Base-by-base conservation (phyloP, 331 rosid genomes). In the Rhamnella rubrinervis region DNA sequence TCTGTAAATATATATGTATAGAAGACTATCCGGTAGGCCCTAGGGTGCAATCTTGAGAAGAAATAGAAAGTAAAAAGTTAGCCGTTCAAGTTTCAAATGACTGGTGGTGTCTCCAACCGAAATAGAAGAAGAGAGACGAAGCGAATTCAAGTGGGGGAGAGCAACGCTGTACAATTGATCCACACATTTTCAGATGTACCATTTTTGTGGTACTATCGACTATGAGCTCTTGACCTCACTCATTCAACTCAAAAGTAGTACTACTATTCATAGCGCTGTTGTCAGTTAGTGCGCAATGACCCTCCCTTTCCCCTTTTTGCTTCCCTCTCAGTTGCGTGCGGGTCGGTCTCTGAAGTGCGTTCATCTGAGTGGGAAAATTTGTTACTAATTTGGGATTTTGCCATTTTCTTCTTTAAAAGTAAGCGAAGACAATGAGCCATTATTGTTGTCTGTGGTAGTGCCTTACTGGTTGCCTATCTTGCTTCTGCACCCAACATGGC, bases 401-500 rank as follows among this genome's bases (percentile, higher is more conserved):
- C 56, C 72, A 44, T 65, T 57, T 39, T 21, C 20, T 16, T 60
- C 66, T 61, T 55, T 25, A 37, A 40, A 66, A 55, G 18, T 66
- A 47, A 21, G 41, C 59, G 52, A 70, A 82, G 23, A 81, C 81
- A 77, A 79, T 75, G 28, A 21, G 46, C 68, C 74, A 59, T 77
- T 77, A 44, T 63, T 68, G 78, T 53, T 65, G 25, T 74, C 74
- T 78, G 60, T 55, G 61, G 16, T 39, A n/a, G 25, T 68, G 67
- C 53, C 59, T 70, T 12, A 59, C 73, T 28, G 63, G 17, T 59
- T 72, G 67, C 47, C 60, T 70, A 12, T 68, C 69, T 35, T 66
- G n/a, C 66, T 70, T 65, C 71, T 66, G 58, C 82, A 39, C 63
- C 75, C 63, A 26, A 61, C 73, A 90, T 90, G 96, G 75, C 85